Evolutionary conservation across 2,329 filamentous ascomycete species (phyloP).

Genomic region (Fusarium siculi): DNA sequence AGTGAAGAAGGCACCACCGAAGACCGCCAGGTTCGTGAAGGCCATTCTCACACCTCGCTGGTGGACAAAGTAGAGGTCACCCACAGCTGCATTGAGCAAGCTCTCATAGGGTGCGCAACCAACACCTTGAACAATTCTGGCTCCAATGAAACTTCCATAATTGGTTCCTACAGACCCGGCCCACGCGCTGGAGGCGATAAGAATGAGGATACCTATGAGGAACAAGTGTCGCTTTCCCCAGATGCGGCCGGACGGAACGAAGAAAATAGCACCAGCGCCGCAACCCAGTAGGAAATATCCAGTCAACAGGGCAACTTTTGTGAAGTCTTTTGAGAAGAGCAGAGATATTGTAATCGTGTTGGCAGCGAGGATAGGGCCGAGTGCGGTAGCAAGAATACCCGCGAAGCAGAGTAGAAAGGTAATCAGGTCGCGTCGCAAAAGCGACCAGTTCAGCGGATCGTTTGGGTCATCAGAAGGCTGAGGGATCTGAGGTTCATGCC

Average conservation of each 20-base stretch:
- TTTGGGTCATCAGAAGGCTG: slow-evolving; percentile 93
- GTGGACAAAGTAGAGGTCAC: slow-evolving; percentile 91
- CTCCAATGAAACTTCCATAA: slow-evolving; percentile 79
- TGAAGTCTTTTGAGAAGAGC: slow-evolving; percentile 73
- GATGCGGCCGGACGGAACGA: slow-evolving; percentile 86
- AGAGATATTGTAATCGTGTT: slow-evolving; percentile 83
- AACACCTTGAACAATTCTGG: slow-evolving; percentile 86
- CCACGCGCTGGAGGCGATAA: slow-evolving; percentile 82
- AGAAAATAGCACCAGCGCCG: slow-evolving; percentile 82
- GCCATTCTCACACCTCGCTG: slow-evolving; percentile 89
- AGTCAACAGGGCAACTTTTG: slow-evolving; percentile 82
- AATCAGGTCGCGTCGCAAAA: slow-evolving; percentile 86
- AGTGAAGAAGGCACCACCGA: slow-evolving; percentile 71
- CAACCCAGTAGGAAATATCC: slow-evolving; percentile 89
- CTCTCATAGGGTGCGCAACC: slow-evolving; percentile 90
- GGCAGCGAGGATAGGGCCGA: slow-evolving; percentile 87
- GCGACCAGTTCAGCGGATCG: slow-evolving; percentile 86
- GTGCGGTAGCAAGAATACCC: slow-evolving; percentile 83
- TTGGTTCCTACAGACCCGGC: slow-evolving; percentile 74
- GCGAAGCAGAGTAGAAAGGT: slow-evolving; percentile 81
- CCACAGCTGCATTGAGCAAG: slow-evolving; percentile 87
- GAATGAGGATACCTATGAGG: slow-evolving; percentile 77
- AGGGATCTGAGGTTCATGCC: slow-evolving; percentile 60
- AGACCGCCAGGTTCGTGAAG: slow-evolving; percentile 69
- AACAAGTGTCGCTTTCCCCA: slow-evolving; percentile 95